Evolutionary conservation across 176 grass and related monocot species (phyloP), one percentile per base, ranked within the genome.

Genomic region (Phyllostachys edulis): DNA sequence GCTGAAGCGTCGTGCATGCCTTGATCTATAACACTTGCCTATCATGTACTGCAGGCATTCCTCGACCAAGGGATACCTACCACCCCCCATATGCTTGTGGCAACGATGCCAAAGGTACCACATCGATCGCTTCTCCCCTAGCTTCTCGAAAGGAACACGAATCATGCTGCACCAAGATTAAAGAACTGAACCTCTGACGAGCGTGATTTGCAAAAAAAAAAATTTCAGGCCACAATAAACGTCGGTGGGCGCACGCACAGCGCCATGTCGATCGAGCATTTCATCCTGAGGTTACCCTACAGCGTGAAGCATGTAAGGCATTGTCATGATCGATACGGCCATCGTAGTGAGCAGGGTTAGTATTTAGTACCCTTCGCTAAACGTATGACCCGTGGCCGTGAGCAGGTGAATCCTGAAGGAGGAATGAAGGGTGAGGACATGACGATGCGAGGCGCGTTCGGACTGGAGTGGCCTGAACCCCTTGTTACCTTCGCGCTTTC

Each of bases 191-290:
- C 5, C n/a, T 67, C 76, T 83, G 54, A 88, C 86, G n/a, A 6
- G 21, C 1, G 17, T 1, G 54, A 57, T 55, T 34, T 40, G 10
- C 12, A n/a, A n/a, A n/a, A n/a, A n/a, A n/a, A n/a, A n/a, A n/a
- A 4, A 0, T 47, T 56, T 70, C 80, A 99, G 97, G 97, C 97
- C 10, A 82, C 84, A 41, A 86, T 99, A 68, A 92, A 94, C 76
- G 90, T 99, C 0, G 81, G 93, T 73, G 93, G 97, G 61, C 90
- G 88, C 84, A 84, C 91, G 77, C 82, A 96, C 71, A 96, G 86
- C 84, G 91, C 97, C 79, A 99, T 99, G 97, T 86, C 97, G 61
- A 94, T 96, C 27, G 97, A 96, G 88, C 93, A 96, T 81, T 99
- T 99, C 89, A 92, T 96, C 78, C 83, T 99, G 38, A 80, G 97